phyloP scores from a whole-genome alignment of 148 eudicot species.

The Cornus florida region DNA sequence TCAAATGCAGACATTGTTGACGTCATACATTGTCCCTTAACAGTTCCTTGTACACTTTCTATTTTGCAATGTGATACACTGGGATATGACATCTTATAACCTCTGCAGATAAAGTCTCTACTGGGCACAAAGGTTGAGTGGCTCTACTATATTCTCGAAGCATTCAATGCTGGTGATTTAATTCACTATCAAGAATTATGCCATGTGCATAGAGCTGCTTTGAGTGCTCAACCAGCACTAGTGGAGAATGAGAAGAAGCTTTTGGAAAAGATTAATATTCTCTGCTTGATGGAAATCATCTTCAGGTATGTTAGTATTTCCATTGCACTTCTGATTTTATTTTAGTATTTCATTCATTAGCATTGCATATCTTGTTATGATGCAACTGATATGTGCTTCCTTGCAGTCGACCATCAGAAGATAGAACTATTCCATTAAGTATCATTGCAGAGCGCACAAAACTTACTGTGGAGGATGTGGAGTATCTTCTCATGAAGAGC shows the following conservation, averaged over 20 bases:
- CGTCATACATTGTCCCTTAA: neutral
- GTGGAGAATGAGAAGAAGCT: slow-evolving; percentile 88
- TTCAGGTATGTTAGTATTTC: slow-evolving; percentile 52
- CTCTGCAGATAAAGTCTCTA: slow-evolving; percentile 72
- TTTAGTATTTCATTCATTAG: neutral
- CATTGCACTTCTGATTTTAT: no score
- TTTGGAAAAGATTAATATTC: slow-evolving; percentile 92
- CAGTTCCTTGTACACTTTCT: neutral
- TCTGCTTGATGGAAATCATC: slow-evolving; percentile 97
- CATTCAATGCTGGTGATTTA: slow-evolving; percentile 85
- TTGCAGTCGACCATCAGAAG: slow-evolving; percentile 90
- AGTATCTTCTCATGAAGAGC: slow-evolving; percentile 97
- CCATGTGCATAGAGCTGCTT: slow-evolving; percentile 71
- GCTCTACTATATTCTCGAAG: slow-evolving; percentile 89
- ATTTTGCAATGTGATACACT: neutral
- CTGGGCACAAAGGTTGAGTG: slow-evolving; percentile 94
- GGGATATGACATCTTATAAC: neutral
- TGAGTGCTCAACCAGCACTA: slow-evolving; percentile 84
- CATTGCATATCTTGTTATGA: slow-evolving; percentile 1
- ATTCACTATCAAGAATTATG: slow-evolving; percentile 86
- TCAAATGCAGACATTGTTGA: neutral
- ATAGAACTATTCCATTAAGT: slow-evolving; percentile 78
- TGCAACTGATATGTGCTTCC: neutral
- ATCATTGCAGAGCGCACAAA: slow-evolving; percentile 83
- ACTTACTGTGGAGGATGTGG: slow-evolving; percentile 81